Base-by-base conservation (phyloP, 2,329 filamentous ascomycete species). In the Alternaria solani region DNA sequence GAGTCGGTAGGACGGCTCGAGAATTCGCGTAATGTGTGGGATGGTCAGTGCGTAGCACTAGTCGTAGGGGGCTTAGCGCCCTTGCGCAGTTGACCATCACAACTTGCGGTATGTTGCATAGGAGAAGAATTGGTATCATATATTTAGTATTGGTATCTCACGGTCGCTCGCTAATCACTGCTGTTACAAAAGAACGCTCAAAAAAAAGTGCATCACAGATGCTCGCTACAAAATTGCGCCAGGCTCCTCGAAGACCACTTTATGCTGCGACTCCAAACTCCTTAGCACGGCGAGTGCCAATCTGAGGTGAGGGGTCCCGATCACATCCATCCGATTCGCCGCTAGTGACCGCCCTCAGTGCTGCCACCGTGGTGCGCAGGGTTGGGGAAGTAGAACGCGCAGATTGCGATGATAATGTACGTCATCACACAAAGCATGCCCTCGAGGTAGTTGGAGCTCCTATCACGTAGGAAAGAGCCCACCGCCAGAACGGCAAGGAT, bases 401-500 rank as follows among this genome's bases (percentile, higher is more conserved):
- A 82, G 42, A 89, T 81, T 1, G 87, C 87, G 64, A 90, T 87
- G 68, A 89, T 86, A 32, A 88, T 72, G 70, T 90, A 89, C 11
- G 88, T 84, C 53, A 91, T 85, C 18, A 97, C 87, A 66, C 92
- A 92, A 18, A 97, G 84, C 25, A 88, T 86, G 2, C 94, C 94
- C 77, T 97, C 94, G 5, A 97, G 85, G 73, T 96, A 97, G 74
- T 97, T 96, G 62, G 89, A 92, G 83, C 95, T 94, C 67, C 92
- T 89, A 74, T 97, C 94, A 51, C 93, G 85, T 55, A 97, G 80
- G 79, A 97, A 96, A 63, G 93, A 92, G 1, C 93, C 93, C 2
- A 96, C 91, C 0, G 93, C 92, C 42, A 97, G 83, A 69, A 97
- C 94, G 28, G 92, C 88, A 25, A 97, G 84, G 57, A 97, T 88